Evolutionary conservation across 192 early-diverging fungal genomes (phyloP), one percentile per base, ranked within the genome.

Genomic region (Backusella circina): DNA sequence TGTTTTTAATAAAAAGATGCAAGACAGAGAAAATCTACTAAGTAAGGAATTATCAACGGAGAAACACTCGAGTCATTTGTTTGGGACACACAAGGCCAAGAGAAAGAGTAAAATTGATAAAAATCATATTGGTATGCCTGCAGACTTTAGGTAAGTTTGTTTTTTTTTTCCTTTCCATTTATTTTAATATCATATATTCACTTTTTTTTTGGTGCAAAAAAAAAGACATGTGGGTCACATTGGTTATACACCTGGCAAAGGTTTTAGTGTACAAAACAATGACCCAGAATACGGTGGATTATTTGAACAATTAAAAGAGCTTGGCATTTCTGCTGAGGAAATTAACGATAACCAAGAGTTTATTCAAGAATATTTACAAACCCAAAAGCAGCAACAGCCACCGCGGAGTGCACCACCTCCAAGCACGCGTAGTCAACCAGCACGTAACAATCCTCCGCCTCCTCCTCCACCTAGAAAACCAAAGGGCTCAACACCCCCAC

Each of bases 261-360:
- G 90, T 12, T 91, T 86, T 67, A 84, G 82, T 47, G 84, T 90
- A 10, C 89, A 91, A 65, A 90, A 90, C 75, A 89, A 91, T 69
- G 88, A 91, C 64, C 91, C 90, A 66, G 84, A 89, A 77, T 90
- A 89, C 83, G 86, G 84, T 30, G 83, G 84, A 73, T 77, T 94
- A 26, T 85, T 94, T 78, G 88, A 89, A 50, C 85, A 89, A 51
- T 83, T 94, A 68, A 87, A 86, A 15, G 86, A 86, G 23, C 86
- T 90, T 75, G 92, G 90, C 66, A 86, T 94, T 50, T 69, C 78
- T 28, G 68, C 36, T 79, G 90, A 92, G 28, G 88, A 90, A 44
- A 90, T 92, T 44, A 82, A 82, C 41, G 83, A 89, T 67, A 90
- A 91, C 15, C 86, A 90, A 36, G 86, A 87, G 21, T 91, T 93